Evolutionary conservation across 2,329 filamentous ascomycete species (phyloP).

Genomic region (Talaromyces sp.): DNA sequence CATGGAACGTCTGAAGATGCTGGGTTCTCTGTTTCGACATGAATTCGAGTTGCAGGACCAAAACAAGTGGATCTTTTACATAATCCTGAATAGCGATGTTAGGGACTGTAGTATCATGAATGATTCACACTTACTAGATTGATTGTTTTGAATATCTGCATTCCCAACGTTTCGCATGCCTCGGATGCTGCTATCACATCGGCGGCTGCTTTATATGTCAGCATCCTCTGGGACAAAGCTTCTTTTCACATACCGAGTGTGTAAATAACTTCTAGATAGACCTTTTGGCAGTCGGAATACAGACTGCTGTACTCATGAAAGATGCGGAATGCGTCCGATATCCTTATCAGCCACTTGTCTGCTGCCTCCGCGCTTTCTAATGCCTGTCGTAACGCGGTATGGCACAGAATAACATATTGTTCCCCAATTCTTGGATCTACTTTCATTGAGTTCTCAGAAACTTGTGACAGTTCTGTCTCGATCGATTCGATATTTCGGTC

Average conservation of each 20-base stretch:
- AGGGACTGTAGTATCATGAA: neutral
- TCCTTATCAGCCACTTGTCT: conserved; percentile 67
- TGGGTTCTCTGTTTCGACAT: conserved; percentile 37
- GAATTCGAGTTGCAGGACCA: conserved; percentile 64
- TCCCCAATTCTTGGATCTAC: conserved; percentile 53
- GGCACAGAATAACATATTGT: conserved; percentile 61
- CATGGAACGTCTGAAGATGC: conserved; percentile 35
- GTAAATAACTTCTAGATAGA: conserved; percentile 57
- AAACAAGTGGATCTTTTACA: conserved; percentile 59
- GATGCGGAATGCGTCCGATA: conserved; percentile 53
- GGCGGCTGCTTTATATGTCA: conserved; percentile 1
- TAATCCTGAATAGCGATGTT: conserved; percentile 39
- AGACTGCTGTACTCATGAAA: conserved; percentile 27
- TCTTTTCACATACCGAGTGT: conserved; percentile 41
- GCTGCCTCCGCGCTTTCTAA: conserved; percentile 50
- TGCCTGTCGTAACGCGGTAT: conserved; percentile 64
- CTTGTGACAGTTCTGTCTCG: conserved; percentile 68
- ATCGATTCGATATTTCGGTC: conserved; percentile 63
- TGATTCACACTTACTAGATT: neutral
- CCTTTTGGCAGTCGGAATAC: neutral
- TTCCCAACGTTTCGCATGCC: neutral
- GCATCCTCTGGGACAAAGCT: neutral
- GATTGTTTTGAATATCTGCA: neutral
- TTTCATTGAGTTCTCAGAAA: conserved; percentile 31
- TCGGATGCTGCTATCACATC: conserved; percentile 21